These are phyloP conservation scores for Acacia concinna DNA, from an alignment of 331 rosid genomes.

Conservation along the genomic window DNA sequence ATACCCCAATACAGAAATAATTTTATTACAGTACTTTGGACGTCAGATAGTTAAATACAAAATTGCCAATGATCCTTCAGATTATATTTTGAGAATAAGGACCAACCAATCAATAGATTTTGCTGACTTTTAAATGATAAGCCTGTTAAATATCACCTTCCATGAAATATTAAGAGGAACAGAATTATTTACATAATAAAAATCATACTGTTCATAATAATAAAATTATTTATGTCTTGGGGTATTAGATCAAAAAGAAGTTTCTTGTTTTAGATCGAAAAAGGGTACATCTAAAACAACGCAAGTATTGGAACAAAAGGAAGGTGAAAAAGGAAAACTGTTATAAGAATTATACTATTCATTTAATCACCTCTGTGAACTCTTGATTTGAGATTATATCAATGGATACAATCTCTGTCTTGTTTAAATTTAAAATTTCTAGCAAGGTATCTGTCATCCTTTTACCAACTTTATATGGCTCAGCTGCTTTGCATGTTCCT, in stretches of 20 bases:
- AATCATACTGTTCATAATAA: not conserved
- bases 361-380: conserved; percentile 87
- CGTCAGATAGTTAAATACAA: conserved; percentile 11
- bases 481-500: conserved; percentile 96
- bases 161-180: conserved; percentile 5
- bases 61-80: not conserved
- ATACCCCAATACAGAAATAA: conserved; percentile 15
- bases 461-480: conserved; percentile 99
- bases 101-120: conserved; percentile 4
- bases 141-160: not conserved
- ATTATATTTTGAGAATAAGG: conserved; percentile 5
- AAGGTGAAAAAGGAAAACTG: not conserved
- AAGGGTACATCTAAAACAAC: not conserved
- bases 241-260: not conserved
- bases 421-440: conserved; percentile 94
- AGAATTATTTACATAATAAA: not conserved
- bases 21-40: conserved; percentile 8
- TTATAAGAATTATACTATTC: not conserved
- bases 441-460: conserved; percentile 70
- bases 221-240: not conserved
- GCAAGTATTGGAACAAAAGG: not conserved
- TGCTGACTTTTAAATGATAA: not conserved
- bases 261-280: not conserved
- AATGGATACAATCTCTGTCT: conserved; percentile 85
- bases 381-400: conserved; percentile 99